Base-by-base conservation (phyloP, 139 green algal genomes). In the Nannochloris sp. region DNA sequence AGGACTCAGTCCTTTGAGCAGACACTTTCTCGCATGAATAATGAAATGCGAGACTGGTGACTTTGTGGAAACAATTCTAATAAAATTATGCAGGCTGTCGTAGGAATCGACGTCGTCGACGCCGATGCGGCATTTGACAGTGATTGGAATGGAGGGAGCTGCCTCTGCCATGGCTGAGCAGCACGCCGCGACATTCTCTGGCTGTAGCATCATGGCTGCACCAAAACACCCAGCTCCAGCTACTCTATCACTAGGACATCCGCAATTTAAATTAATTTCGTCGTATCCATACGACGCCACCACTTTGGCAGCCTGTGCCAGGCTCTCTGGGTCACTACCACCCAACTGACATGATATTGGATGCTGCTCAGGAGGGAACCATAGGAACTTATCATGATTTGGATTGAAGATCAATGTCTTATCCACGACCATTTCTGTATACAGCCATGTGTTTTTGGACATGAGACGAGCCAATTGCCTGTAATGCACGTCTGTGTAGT, bases 251-350 rank as follows among this genome's bases (percentile, higher is more conserved):
- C 83, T 91, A 34, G 88, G 89, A 76, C 87, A 96, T 54, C 89
- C 90, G 61, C 90, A 96, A 68, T 96, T 96, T 12, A 96, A 72
- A 76, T 96, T 96, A 71, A 96, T 92, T 64, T 94, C 88, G 48
- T 94, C 88, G 48, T 96, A 96, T 16, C 77, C 83, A 44, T 92
- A 91, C 5, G 24, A 21, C 2, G 75, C 75, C 36, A 84, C 81
- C 2, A 87, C 78, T 1, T 51, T 29, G 9, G 83, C 72, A 2
- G 90, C 90, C 29, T 74, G 66, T 14, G 72, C 77, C 14, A 96
- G 78, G 2, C 63, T 73, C 9, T 57, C 66, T 0, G 90, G 88
- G 65, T 95, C 79, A 54, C 73, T 87, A 59, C 90, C 90, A 2
- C 90, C 90, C 49, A 96, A 70, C 81, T 96, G 89, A 53, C 83